Evolutionary conservation across 1,139 yeast species (phyloP).

Genomic region (Waltiozyma sp.): DNA sequence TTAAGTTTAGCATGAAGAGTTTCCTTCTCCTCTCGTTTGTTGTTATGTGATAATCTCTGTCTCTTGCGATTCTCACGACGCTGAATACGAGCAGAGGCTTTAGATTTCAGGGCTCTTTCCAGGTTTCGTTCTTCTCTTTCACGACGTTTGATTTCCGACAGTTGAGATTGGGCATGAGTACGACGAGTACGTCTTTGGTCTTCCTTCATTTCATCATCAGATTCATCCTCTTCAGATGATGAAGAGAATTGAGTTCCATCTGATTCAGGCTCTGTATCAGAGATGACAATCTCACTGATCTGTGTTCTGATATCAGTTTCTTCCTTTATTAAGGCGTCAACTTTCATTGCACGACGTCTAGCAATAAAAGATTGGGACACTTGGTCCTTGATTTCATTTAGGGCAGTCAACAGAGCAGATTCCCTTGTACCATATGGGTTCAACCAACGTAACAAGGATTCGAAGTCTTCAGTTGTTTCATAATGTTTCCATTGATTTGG

Average conservation of each 20-base stretch:
- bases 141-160: slow-evolving; percentile 12
- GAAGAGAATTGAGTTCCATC: slow-evolving; percentile 20
- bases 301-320: slow-evolving; percentile 31
- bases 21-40: slow-evolving; percentile 22
- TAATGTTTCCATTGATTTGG: slow-evolving; percentile 60
- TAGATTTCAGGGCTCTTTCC: slow-evolving; percentile 20
- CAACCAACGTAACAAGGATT: slow-evolving; percentile 51
- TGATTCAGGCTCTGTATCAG: slow-evolving; percentile 21
- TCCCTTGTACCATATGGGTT: slow-evolving; percentile 75
- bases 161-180: slow-evolving; percentile 17
- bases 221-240: background rate
- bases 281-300: slow-evolving; percentile 26
- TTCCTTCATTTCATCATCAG: slow-evolving; percentile 3
- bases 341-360: slow-evolving; percentile 40
- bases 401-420: slow-evolving; percentile 51
- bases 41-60: slow-evolving; percentile 22
- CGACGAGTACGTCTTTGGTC: slow-evolving; percentile 20
- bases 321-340: slow-evolving; percentile 31
- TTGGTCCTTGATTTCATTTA: slow-evolving; percentile 40
- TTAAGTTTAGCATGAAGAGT: slow-evolving; percentile 24
- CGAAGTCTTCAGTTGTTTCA: slow-evolving; percentile 52
- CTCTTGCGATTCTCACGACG: slow-evolving; percentile 23
- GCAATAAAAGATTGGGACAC: slow-evolving; percentile 49
- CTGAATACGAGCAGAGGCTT: slow-evolving; percentile 22
- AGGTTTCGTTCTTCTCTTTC: slow-evolving; percentile 15